Conservation (phyloP, 2,329 filamentous ascomycete species). For the Penicillium sp. region DNA sequence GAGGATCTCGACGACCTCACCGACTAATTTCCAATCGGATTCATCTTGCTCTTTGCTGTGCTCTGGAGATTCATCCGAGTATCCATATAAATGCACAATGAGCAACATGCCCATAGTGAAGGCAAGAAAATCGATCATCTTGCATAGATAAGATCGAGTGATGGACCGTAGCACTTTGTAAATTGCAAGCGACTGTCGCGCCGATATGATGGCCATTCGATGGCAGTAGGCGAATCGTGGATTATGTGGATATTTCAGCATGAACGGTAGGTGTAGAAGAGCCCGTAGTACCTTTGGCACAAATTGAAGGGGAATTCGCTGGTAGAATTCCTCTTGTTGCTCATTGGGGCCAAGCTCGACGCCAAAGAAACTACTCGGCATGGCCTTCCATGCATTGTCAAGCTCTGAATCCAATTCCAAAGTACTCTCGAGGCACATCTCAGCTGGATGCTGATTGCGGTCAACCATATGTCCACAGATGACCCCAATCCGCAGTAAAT, state of each 20-base stretch:
- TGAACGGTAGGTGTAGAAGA: constrained; percentile 53
- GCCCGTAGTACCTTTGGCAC: constrained; percentile 45
- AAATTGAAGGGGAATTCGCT: constrained; percentile 44
- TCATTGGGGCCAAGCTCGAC: constrained; percentile 24
- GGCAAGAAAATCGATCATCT: constrained; percentile 53
- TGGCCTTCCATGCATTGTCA: constrained; percentile 32
- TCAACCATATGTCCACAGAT: constrained; percentile 47
- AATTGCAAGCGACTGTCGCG: constrained; percentile 44
- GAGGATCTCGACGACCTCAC: constrained; percentile 37
- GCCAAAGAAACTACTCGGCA: constrained; percentile 39
- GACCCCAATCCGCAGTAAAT: constrained; percentile 36
- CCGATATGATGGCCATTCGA: constrained; percentile 44
- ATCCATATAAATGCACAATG: constrained; percentile 48
- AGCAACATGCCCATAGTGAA: constrained; percentile 54
- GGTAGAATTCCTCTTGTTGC: constrained; percentile 32
- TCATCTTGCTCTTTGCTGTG: constrained; percentile 37
- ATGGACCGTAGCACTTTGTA: constrained; percentile 43
- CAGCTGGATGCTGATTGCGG: constrained; percentile 43
- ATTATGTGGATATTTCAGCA: constrained; percentile 45
- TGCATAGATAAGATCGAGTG: constrained; percentile 46
- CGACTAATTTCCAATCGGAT: constrained; percentile 43
- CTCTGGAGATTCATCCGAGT: constrained; percentile 28
- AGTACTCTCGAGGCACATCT: constrained; percentile 44
- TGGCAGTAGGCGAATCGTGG: constrained; percentile 45
- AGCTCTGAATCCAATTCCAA: constrained; percentile 49